Base-by-base conservation (phyloP, 768 basidiomycete species). In the Boletellus ananas region DNA sequence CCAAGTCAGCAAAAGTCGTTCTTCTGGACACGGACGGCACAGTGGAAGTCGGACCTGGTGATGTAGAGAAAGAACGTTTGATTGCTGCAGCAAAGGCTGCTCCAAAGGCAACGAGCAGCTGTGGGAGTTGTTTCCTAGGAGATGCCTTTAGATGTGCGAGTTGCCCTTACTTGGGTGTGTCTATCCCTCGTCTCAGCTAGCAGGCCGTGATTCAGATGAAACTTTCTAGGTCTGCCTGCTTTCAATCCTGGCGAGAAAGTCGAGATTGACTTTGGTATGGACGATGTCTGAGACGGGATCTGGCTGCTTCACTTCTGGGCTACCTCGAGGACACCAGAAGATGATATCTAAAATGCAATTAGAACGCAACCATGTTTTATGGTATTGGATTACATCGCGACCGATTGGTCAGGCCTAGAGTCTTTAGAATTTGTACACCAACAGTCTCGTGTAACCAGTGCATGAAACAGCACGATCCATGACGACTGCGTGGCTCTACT, bases 181-280 rank as follows among this genome's bases (percentile, higher is more conserved):
- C 80, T 16, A n/a, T 43, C 33, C 43, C 14, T 38, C 27, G 36
- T 37, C 17, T 45, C 49, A 47, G 18, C 14, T 14, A 23, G 51
- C 25, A 52, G 34, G 52, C 54, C 20, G 52, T 42, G 17, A 36
- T 48, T 57, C 46, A 56, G 23, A 29, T 41, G 53, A 34, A 27
- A 35, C n/a, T 12, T 27, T 37, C n/a, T 59, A 97, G 95, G 96
- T 58, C 79, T 98, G 25, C 96, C 96, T 40, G 92, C 95, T 12
- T 98, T 99, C 76, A 90, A 95, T 69, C 95, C 96, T 2, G 96
- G 96, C 49, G 93, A 98, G 74, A 95, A 97, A 74, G 93, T 99
- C 23, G 86, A 92, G 75, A 90, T 94, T 52, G 81, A 87, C 63
- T 78, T 94, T 53, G 81, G 79, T 44, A 90, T 89, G 84, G 93